phyloP scores from a whole-genome alignment of 176 grass and related monocot species.

The Oropetium thomaeum region DNA sequence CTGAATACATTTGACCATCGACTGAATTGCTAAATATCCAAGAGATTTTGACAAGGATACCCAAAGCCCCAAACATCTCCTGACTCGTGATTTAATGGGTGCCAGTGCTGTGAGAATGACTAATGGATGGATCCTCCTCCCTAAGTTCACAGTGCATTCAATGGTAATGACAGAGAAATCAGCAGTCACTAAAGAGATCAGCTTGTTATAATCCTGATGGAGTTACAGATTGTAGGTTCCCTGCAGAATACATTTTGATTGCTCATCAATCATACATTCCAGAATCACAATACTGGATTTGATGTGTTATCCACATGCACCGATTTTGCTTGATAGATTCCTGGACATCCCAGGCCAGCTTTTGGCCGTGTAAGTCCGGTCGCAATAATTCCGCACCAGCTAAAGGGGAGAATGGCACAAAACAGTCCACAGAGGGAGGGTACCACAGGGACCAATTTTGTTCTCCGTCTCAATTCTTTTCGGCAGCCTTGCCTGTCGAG shows the following conservation, averaged over 20 bases:
- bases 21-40: too few relatives aligned
- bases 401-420: not conserved
- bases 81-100: not conserved
- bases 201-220: not conserved
- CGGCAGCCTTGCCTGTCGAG: not conserved
- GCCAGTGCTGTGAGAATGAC: not conserved
- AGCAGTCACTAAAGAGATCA: not conserved
- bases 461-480: not conserved
- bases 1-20: not conserved
- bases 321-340: not conserved
- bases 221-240: not conserved
- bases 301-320: not conserved
- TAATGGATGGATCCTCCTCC: too few relatives aligned
- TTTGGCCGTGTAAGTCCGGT: not conserved
- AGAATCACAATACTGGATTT: not conserved
- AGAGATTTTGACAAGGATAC: not conserved
- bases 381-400: conserved; percentile 3
- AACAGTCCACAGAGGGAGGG: not conserved
- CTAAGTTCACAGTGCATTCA: not conserved
- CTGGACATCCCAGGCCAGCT: not conserved
- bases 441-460: not conserved
- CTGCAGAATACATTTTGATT: not conserved
- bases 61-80: not conserved
- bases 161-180: not conserved
- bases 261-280: not conserved